Base-by-base conservation (phyloP, 352 stramenopile genomes). In the Pythium dissimile region DNA sequence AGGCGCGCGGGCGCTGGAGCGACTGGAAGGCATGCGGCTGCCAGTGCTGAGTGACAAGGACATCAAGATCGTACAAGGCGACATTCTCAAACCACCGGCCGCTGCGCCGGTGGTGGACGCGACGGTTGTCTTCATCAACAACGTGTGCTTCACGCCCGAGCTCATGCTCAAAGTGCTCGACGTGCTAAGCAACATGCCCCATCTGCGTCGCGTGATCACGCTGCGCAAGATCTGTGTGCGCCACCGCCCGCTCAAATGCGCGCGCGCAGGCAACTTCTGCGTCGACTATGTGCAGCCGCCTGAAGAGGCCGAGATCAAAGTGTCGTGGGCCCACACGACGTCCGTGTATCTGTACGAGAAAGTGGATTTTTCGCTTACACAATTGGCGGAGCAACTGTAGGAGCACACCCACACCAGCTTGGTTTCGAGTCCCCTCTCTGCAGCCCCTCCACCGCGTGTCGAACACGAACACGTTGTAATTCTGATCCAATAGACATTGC, bases 91-190 rank as follows among this genome's bases (percentile, higher is more conserved):
- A 34, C 80, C 81, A 41, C 78, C 81, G 2, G 66, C 73, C 23
- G 49, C 63, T 21, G 74, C 79, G 13, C 62, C 74, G 20, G 67
- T 92, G 54, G 75, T 74, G 69, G 81, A 92, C 26, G 84, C 84
- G 20, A 92, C 84, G 0, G 84, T 94, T 35, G 74, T 92, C 38
- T 94, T 94, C 54, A 90, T 94, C 59, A 94, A 94, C 66, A 93
- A 93, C 53, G 84, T 94, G 15, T 84, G 84, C 64, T 92, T 94
- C 35, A 76, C 80, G 0, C 84, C 84, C 15, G 70, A 74, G 42
- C 72, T 92, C 35, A 92, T 94, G 84, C 63, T 86, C 26, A 78
- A 84, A 18, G 73, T 92, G 18, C 65, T 86, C 57, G 65, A 75
- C 35, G 72, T 91, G 60, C 69, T 94, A 21, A 79, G 69, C 37